A percentile compares a stretch with the other conserved stretches of the same genome.
Evolutionary conservation across 2,329 filamentous ascomycete genomes (phyloP).

Genomic region (Fusarium staphyleae): DNA sequence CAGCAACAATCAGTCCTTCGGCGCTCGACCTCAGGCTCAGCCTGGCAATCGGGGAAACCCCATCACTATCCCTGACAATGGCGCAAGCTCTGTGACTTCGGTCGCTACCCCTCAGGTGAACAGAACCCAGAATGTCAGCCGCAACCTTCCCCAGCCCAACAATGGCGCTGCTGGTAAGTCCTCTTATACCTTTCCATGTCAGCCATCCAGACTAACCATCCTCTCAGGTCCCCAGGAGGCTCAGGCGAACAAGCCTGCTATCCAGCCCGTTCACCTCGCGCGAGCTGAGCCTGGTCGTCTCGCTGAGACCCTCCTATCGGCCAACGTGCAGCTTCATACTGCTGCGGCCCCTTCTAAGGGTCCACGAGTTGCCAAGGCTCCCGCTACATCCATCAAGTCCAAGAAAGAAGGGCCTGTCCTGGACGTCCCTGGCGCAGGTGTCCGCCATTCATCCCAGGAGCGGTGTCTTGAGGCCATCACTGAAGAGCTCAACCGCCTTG

Average conservation of each 20-base stretch:
- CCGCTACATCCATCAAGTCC: not conserved
- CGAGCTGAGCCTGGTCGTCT: no score
- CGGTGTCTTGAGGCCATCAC: no score
- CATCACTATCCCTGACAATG: not conserved
- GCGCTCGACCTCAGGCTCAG: not conserved
- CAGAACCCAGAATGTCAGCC: not conserved
- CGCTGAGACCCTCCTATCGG: no score
- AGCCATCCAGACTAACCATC: not conserved
- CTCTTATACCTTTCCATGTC: not conserved
- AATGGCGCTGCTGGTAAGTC: not conserved
- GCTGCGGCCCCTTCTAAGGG: not conserved
- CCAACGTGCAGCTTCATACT: no score
- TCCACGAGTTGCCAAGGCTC: not conserved
- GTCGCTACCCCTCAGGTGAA: not conserved
- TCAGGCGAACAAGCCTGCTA: no score
- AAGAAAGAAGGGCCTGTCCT: conserved; percentile 1
- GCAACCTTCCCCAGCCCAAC: no score
- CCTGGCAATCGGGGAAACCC: not conserved
- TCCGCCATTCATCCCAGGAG: not conserved
- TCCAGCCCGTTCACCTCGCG: no score
- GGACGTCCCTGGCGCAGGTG: no score
- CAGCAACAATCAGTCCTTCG: not conserved
- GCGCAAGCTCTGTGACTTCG: not conserved
- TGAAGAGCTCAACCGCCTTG: no score
- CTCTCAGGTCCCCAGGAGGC: not conserved